phyloP scores from a whole-genome alignment of 768 basidiomycete genomes.

The Lactarius psammicola region DNA sequence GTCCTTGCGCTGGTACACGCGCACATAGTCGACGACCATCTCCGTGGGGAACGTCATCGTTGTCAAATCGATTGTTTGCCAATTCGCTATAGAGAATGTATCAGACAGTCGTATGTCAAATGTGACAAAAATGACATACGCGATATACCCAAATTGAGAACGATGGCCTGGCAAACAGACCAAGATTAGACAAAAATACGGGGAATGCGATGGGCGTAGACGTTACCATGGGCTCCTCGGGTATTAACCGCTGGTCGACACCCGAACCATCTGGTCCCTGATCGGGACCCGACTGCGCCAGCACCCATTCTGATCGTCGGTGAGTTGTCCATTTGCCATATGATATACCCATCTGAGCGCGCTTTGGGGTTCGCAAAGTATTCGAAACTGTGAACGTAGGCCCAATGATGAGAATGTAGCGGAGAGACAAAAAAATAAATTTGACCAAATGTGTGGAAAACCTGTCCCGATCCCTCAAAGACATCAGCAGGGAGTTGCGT shows the following conservation, averaged over 20 bases:
- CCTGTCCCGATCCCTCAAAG: constrained; percentile 56
- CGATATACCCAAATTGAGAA: constrained; percentile 64
- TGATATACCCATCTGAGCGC: constrained; percentile 59
- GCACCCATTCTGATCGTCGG: constrained; percentile 55
- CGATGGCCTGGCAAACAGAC: constrained; percentile 40
- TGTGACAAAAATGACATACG: constrained; percentile 34
- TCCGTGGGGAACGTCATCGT: constrained; percentile 69
- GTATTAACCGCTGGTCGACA: constrained; percentile 58
- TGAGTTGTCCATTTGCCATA: constrained; percentile 66
- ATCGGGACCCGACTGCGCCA: constrained; percentile 51
- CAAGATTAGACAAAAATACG: constrained; percentile 3
- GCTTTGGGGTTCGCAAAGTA: constrained; percentile 63
- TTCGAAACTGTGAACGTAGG: constrained; percentile 53
- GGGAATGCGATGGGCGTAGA: not conserved
- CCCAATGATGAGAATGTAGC: not conserved
- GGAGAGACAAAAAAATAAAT: not conserved
- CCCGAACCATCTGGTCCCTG: constrained; percentile 41
- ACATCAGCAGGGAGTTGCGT: constrained; percentile 51
- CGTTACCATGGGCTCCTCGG: constrained; percentile 52
- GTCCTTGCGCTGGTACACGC: constrained; percentile 71
- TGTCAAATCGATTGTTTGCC: constrained; percentile 57
- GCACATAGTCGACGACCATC: constrained; percentile 74
- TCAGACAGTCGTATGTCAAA: not conserved
- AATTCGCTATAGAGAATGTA: constrained; percentile 46
- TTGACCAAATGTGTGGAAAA: constrained; percentile 49